Evolutionary conservation across 305 asterid genomes (phyloP), one percentile per base, ranked within the genome.

Genomic region (Plantago lanceolata): DNA sequence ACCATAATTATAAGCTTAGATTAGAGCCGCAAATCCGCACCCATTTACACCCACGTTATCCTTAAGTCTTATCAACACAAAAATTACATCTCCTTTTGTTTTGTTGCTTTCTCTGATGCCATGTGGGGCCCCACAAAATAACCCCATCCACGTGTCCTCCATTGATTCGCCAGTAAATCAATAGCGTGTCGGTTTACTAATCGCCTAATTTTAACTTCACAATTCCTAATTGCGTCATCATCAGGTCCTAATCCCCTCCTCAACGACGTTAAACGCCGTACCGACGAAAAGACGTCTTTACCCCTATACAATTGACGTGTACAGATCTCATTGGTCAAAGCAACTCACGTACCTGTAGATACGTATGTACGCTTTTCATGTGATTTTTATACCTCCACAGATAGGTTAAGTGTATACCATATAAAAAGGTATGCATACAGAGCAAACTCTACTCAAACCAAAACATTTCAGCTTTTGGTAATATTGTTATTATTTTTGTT

Each of bases 171-270:
- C 17, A 1, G 0, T 9, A 19, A 55, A 56, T 45, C 74, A 65
- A 73, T 76, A 79, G 85, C 74, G 79, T 80, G 90, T 84, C 89
- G 77, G 72, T 82, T 76, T 55, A 61, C 74, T 60, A 75, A 77
- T 52, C 67, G 81, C 88, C 88, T 74, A 75, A 75, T 71, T 72
- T 75, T 83, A 66, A 62, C 80, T 72, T 81, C 71, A 37, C 72
- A 57, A 51, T 37, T 73, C 48, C 71, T 62, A 64, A 73, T 59
- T 63, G 57, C 69, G 79, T 76, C 84, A 71, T 6, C 68, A 44
- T 50, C 66, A 75, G 0, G 69, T 75, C 62, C 52, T 76, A 64
- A 77, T 81, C 81, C 3, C 77, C 76, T 75, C 67, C 33, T 17
- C 24, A 35, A 20, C 58, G 40, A 5, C 20, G 13, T 60, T 24